These are phyloP conservation scores for Naganishia sp. DNA, from an alignment of 1,284 basidiomycete genomes.

Conservation along the genomic window DNA sequence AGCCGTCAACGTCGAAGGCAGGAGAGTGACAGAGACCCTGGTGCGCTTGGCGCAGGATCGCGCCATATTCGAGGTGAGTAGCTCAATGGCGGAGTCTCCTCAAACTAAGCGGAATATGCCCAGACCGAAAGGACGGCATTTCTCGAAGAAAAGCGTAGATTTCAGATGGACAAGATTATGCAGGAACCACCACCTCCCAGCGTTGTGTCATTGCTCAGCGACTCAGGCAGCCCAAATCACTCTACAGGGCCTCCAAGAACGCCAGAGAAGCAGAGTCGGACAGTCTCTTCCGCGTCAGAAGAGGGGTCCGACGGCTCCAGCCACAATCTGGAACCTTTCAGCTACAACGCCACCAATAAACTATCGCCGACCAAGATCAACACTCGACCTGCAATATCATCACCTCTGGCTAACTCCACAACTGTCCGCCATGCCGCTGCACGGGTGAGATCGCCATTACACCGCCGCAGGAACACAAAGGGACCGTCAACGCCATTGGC, in stretches of 20 bases:
- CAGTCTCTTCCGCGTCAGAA: not conserved
- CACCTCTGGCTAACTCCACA: conserved; percentile 29
- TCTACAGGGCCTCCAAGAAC: conserved; percentile 5
- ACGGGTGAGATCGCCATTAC: conserved; percentile 20
- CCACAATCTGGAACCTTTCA: not conserved
- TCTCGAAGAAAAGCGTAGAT: conserved; percentile 22
- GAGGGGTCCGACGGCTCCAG: not conserved
- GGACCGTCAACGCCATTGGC: conserved; percentile 55
- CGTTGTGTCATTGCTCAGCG: not conserved
- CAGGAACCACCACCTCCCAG: conserved; percentile 9
- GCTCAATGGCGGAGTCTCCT: not conserved
- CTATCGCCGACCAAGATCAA: conserved; percentile 18
- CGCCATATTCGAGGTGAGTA: conserved; percentile 31
- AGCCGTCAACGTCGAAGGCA: conserved; percentile 16
- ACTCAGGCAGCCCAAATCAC: not conserved
- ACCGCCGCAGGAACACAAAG: conserved; percentile 40
- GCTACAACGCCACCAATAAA: not conserved
- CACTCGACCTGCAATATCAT: conserved; percentile 24
- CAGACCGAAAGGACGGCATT: conserved; percentile 14
- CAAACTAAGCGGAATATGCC: not conserved
- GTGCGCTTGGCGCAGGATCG: conserved; percentile 30
- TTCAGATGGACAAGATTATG: conserved; percentile 22
- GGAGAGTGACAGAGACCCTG: conserved; percentile 25
- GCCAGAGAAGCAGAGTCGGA: conserved; percentile 12
- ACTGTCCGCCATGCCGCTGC: conserved; percentile 58